Base-by-base conservation (phyloP, 129 eudicot genomes). In the Saposhnikovia divaricata region DNA sequence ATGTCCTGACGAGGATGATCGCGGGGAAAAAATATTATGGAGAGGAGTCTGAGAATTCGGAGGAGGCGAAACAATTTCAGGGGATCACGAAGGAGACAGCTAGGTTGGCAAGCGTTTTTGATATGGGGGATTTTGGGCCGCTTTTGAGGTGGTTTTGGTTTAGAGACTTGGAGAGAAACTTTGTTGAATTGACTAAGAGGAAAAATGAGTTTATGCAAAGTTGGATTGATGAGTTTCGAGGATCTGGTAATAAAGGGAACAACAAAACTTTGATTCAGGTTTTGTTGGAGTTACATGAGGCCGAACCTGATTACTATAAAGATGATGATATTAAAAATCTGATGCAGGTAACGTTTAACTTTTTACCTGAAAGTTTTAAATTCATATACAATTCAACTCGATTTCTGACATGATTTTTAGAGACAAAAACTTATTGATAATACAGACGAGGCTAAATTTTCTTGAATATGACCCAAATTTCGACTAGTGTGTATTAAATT, bases 101-200 rank as follows among this genome's bases (percentile, higher is more conserved):
- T 11, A 1, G 31, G 72, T 8, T 87, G 55, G 85, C 82, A 0
- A 81, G 76, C 25, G 79, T 78, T 27, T 63, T 84, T 38, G 83
- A 87, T 77, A 79, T 89, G 48, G 87, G 80, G 25, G 96, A 91
- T 72, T 89, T 77, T 77, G 59, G 85, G 80, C 90, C 96, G 0
- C 16, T 89, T 65, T 68, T 91, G 89, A 70, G 69, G 8, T 89
- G 88, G 88, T 84, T 91, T 2, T 88, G 87, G 81, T 8, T 78
- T 44, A 77, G 63, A 34, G 82, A 78, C 3, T 75, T 84, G 59
- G 90, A 89, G 74, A 81, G 79, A 74, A 82, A 72, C 65, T 72
- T 83, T 27, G 57, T 73, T 4, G 83, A 50, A 7, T 61, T 89
- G 46, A 65, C 76, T 61, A 78, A 85, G 74, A 79, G 77, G 59